phyloP scores from a whole-genome alignment of 306 rosid species.

The Styphnolobium japonicum region DNA sequence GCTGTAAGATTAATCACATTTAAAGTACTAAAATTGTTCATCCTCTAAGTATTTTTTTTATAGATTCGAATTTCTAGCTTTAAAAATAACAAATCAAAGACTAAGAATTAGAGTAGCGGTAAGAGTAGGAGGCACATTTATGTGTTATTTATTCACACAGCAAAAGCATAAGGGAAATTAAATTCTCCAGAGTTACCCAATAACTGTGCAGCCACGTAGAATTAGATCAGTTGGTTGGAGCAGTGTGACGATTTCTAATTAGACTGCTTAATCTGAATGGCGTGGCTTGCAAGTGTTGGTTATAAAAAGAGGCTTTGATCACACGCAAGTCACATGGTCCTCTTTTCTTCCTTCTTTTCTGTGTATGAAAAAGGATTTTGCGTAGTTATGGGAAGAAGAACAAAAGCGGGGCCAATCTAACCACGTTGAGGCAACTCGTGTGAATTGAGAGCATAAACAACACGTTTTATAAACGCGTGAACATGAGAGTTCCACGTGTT shows the following conservation, averaged over 20 bases:
- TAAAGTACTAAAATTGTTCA: no score
- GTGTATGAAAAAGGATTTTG: background rate
- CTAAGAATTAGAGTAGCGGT: background rate
- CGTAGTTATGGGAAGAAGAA: background rate
- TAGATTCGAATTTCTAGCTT: no score
- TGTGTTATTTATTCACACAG: background rate
- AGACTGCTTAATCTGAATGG: background rate
- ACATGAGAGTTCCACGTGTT: background rate
- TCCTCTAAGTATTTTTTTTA: no score
- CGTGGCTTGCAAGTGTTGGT: conserved; percentile 49
- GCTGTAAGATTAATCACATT: no score
- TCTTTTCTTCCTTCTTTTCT: background rate
- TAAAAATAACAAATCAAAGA: background rate
- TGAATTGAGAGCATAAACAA: background rate
- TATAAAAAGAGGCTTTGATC: conserved; percentile 17
- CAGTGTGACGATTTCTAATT: background rate
- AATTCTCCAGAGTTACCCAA: conserved; percentile 4
- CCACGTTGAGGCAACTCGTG: conserved; percentile 23
- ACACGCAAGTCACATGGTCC: conserved; percentile 46
- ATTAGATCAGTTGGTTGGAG: conserved; percentile 41
- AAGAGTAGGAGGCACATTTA: background rate
- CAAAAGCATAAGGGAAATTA: background rate
- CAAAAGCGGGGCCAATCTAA: background rate
- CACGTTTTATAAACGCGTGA: conserved; percentile 35
- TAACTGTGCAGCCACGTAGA: background rate